Conservation (phyloP, 2,329 filamentous ascomycete species). For the Phialocephala subalpina region DNA sequence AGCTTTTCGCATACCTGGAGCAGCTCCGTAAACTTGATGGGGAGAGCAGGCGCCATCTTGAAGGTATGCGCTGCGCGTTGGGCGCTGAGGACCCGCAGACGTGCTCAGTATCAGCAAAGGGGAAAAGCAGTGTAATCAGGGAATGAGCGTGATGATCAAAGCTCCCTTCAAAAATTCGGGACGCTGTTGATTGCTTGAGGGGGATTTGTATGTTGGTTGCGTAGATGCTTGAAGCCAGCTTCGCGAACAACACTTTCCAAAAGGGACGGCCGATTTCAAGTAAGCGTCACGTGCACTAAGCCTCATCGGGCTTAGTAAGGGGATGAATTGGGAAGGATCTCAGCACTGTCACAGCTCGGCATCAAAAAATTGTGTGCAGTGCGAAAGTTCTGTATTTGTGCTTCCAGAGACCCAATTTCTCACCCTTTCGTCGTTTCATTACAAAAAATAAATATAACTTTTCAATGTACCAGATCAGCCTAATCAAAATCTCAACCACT, state of each 20-base stretch:
- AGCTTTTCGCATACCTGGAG: slow-evolving; percentile 85
- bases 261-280: neutral
- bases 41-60: slow-evolving; percentile 65
- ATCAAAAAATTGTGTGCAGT: no score
- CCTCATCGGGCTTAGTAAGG: neutral
- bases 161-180: slow-evolving; percentile 30
- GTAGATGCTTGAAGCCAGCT: slow-evolving; percentile 25
- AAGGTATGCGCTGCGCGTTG: slow-evolving; percentile 36
- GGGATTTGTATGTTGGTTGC: slow-evolving; percentile 23
- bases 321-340: neutral
- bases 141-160: slow-evolving; percentile 36
- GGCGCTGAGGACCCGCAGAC: slow-evolving; percentile 36
- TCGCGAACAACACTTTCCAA: slow-evolving; percentile 19
- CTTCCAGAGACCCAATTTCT: no score
- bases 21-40: slow-evolving; percentile 93
- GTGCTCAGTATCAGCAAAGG: slow-evolving; percentile 40
- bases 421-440: no score
- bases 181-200: slow-evolving; percentile 19
- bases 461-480: no score
- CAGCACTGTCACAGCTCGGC: neutral
- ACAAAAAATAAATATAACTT: no score
- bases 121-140: slow-evolving; percentile 19
- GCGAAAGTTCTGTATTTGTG: no score
- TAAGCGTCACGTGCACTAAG: neutral
- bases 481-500: no score